These are phyloP conservation scores for Diospyros lotus DNA, from an alignment of 148 eudicot genomes.

Conservation along the genomic window DNA sequence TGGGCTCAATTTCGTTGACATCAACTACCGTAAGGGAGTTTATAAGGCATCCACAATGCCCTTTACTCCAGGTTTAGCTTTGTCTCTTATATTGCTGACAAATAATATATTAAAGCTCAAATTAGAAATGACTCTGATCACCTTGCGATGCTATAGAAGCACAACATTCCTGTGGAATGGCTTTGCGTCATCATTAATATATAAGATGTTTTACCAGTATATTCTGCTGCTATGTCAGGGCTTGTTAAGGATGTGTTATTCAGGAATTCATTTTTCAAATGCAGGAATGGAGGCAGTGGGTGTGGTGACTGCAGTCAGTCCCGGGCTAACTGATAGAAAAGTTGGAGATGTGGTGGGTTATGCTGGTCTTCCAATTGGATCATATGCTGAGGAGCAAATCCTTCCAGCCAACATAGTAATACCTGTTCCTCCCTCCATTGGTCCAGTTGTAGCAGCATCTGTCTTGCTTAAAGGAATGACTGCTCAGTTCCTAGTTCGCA, in stretches of 20 bases:
- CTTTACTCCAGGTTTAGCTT: conserved; percentile 69
- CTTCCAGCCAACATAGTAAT: conserved; percentile 74
- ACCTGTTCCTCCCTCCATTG: conserved; percentile 68
- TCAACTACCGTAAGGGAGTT: conserved; percentile 75
- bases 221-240: too few species aligned
- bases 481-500: conserved; percentile 54
- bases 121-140: background rate
- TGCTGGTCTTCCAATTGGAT: conserved; percentile 69
- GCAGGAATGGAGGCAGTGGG: conserved; percentile 92
- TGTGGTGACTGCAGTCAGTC: conserved; percentile 78
- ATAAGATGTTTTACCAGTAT: background rate
- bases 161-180: background rate
- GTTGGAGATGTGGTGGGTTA: conserved; percentile 85
- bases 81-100: background rate
- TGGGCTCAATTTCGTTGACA: conserved; percentile 78
- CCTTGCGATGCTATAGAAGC: background rate
- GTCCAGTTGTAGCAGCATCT: conserved; percentile 73
- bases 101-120: too few species aligned
- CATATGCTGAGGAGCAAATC: conserved; percentile 88
- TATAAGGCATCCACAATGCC: conserved; percentile 66
- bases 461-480: conserved; percentile 80
- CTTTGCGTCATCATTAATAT: background rate
- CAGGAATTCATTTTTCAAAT: background rate
- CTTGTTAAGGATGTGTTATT: background rate
- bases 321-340: conserved; percentile 62